These are phyloP conservation scores for Corymbia calophylla DNA, from an alignment of 441 rosid species.

Conservation along the genomic window DNA sequence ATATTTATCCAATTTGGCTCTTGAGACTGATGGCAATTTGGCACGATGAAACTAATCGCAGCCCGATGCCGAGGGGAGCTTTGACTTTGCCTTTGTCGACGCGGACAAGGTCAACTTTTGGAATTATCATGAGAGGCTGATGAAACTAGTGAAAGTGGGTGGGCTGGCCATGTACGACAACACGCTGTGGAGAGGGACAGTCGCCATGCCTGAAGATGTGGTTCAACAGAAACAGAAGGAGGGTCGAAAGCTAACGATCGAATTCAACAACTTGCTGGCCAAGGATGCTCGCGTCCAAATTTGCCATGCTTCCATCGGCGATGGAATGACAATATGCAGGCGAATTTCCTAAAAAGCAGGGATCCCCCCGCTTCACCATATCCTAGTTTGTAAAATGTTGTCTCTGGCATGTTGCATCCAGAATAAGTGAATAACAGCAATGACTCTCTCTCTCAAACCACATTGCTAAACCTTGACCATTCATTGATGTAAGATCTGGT, in stretches of 20 bases:
- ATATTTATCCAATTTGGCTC: background rate
- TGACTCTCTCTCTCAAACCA: background rate
- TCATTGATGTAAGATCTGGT: background rate
- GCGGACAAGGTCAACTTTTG: background rate
- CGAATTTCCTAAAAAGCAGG: conserved; percentile 12
- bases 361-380: background rate
- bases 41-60: background rate
- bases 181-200: background rate
- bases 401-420: background rate
- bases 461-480: background rate
- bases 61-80: background rate
- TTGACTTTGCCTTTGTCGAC: background rate
- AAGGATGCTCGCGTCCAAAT: conserved; percentile 51
- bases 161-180: background rate
- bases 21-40: background rate
- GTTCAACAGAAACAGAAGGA: conserved; percentile 11
- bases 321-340: conserved; percentile 69
- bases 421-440: background rate
- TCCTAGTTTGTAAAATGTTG: background rate
- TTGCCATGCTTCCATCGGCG: conserved; percentile 40
- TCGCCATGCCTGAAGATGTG: background rate
- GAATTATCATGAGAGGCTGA: background rate
- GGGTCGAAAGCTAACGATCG: conserved; percentile 12
- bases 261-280: conserved; percentile 42
- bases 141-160: background rate